Percentiles rank a stretch among this genome's conserved stretches.
These are phyloP conservation scores for Candida buenavistaensis DNA, from an alignment of 1,139 yeast species.

Conservation along the genomic window DNA sequence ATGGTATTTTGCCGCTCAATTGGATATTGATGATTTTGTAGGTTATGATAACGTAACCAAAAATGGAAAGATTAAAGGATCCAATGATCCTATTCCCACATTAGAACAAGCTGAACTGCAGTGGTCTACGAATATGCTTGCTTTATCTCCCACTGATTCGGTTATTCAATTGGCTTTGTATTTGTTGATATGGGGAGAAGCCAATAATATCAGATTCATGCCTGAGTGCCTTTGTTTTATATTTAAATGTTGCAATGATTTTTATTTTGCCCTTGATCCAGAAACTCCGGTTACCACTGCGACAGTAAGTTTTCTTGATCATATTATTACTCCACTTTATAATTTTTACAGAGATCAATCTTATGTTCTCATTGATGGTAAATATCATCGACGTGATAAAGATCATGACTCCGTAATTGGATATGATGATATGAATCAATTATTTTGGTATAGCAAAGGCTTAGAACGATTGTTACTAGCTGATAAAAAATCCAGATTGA, in stretches of 20 bases:
- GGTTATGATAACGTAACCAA: conserved; percentile 62
- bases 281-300: conserved; percentile 22
- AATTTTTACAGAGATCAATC: conserved; percentile 59
- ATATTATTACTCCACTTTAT: conserved; percentile 75
- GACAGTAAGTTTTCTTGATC: conserved; percentile 52
- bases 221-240: conserved; percentile 86
- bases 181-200: conserved; percentile 86
- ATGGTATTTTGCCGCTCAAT: conserved; percentile 95
- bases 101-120: conserved; percentile 76
- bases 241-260: conserved; percentile 74
- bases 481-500: conserved; percentile 36
- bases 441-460: conserved; percentile 59
- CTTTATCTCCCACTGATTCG: conserved; percentile 52
- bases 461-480: conserved; percentile 42
- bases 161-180: conserved; percentile 68
- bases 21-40: conserved; percentile 79
- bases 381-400: conserved; percentile 42
- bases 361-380: conserved; percentile 37
- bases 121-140: conserved; percentile 66
- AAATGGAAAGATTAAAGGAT: conserved; percentile 35
- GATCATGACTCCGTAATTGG: conserved; percentile 58
- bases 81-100: conserved; percentile 35
- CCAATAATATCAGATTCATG: conserved; percentile 77
- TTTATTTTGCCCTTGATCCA: conserved; percentile 48
- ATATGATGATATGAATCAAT: conserved; percentile 64